Conservation (phyloP, 345 rosid genomes). For the Hibiscus tridactylites region DNA sequence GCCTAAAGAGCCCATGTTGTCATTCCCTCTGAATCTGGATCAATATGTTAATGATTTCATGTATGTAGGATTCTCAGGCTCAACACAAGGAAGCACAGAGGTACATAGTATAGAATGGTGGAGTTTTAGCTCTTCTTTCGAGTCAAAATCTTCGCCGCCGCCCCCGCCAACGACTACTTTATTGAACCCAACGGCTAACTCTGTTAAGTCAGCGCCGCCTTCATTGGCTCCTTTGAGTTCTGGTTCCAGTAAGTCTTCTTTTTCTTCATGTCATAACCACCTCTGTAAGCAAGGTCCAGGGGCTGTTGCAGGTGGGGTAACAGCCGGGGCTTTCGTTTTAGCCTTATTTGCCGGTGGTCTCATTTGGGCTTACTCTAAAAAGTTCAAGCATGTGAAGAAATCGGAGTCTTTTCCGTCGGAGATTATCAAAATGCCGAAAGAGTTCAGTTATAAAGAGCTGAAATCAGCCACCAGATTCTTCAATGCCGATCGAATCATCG, state of each 20-base stretch:
- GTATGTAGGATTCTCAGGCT: conserved; percentile 98
- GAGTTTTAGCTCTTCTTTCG: conserved; percentile 78
- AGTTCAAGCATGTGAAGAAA: conserved; percentile 38
- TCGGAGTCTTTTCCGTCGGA: conserved; percentile 65
- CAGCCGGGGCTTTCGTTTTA: conserved; percentile 83
- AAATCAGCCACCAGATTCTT: conserved; percentile 74
- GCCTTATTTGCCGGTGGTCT: conserved; percentile 66
- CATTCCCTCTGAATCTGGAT: conserved; percentile 55
- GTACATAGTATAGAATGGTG: conserved; percentile 90
- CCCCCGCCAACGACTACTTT: conserved; percentile 63
- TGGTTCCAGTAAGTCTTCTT: conserved; percentile 22
- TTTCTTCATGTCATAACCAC: conserved; percentile 72
- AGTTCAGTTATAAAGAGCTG: conserved; percentile 82
- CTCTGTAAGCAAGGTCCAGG: conserved; percentile 82
- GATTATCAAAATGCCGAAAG: conserved; percentile 77
- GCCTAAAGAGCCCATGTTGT: conserved; percentile 61
- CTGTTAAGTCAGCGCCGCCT: conserved; percentile 55
- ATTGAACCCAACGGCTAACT: conserved; percentile 65
- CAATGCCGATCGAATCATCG: conserved; percentile 59
- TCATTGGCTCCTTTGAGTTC: conserved; percentile 42
- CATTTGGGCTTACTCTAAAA: conserved; percentile 69
- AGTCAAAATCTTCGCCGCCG: conserved; percentile 52
- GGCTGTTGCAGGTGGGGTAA: conserved; percentile 93
- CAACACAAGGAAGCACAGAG: conserved; percentile 98
- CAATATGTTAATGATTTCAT: conserved; percentile 75